Evolutionary conservation across 192 early-diverging fungal genomes (phyloP), one percentile per base, ranked within the genome.

Genomic region (Mortierella alpina): DNA sequence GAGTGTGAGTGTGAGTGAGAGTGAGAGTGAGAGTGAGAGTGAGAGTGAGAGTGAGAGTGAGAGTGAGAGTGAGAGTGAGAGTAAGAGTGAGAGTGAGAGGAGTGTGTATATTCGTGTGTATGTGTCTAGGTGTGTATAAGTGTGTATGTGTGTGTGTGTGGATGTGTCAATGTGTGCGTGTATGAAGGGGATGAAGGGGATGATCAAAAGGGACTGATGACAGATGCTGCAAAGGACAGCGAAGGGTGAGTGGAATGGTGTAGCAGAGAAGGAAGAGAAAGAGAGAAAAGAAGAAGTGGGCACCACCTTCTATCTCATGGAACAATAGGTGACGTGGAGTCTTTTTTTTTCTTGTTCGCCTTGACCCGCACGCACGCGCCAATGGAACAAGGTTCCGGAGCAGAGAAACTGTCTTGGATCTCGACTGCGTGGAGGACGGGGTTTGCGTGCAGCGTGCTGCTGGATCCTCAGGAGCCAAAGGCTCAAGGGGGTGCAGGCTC

Each of bases 221-320:
- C 31, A 31, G 31, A 31, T 31, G 31, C 31, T 31, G 31, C 31
- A 31, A 31, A 31, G 31, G 31, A 31, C 31, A 63, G 42, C 18
- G 40, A 31, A 9, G 13, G 11, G 48, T 18, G 13, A 44, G 49
- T 23, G 31, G 11, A 18, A 47, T 7, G 23, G 23, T 53, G 7
- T 17, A 54, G n/a, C 41, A 51, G 31, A n/a, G 11, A 39, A 48
- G 40, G 17, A 55, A 72, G 40, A 66, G 47, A 59, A 44, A 57
- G 17, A 57, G 18, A 70, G 44, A 71, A 56, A 63, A 15, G 52
- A 9, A 23, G n/a, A 23, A 58, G 67, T 18, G 20, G 41, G 42
- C n/a, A n/a, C n/a, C n/a, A n/a, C n/a, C n/a, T n/a, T n/a, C n/a
- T n/a, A n/a, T n/a, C n/a, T n/a, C n/a, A n/a, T n/a, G n/a, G n/a